Evolutionary conservation across 2,329 filamentous ascomycete species (phyloP), one percentile per base, ranked within the genome.

Genomic region (Aspergillus nomiae): DNA sequence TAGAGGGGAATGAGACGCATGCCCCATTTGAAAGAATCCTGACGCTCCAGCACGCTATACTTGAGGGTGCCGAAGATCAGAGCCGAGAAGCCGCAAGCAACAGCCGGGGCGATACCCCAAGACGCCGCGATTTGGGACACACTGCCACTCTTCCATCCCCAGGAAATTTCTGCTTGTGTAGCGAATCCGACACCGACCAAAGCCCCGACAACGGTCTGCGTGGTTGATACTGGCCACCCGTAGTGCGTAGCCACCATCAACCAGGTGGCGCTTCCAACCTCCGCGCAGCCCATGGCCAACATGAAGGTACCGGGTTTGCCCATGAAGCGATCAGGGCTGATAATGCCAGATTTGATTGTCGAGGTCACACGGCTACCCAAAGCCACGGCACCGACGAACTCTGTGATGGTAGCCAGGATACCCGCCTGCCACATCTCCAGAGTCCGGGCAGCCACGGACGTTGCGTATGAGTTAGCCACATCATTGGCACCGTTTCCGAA

Each of bases 381-480:
- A 55, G 79, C 81, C 9, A 85, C 80, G n/a, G 83, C 84, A 61
- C 84, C 84, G 14, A 83, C 72, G 67, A 86, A 82, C 68, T 86
- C 84, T 21, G 83, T 85, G 63, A 80, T 66, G 30, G 80, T 76
- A 59, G 83, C 79, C 24, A 86, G 72, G 28, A 85, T 70, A 65
- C 83, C 83, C 69, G 79, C 83, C 70, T 84, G 82, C 56, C 78
- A 76, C 82, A 85, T 84, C 45, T 81, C 82, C 68, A 86, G 77
- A 43, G 83, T 84, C 30, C 79, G 76, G 4, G 84, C 83, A 16
- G 83, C 83, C 38, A 86, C 82, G 3, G 78, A 82, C 24, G 82
- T 84, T 34, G 84, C 84, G 73, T 84, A 86, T 0, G 83, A 79
- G 71, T 85, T 86, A 73, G 83, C 83, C 63, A 85, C 83, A 83